Conservation (phyloP, 768 basidiomycete species). For the Russula abietina region DNA sequence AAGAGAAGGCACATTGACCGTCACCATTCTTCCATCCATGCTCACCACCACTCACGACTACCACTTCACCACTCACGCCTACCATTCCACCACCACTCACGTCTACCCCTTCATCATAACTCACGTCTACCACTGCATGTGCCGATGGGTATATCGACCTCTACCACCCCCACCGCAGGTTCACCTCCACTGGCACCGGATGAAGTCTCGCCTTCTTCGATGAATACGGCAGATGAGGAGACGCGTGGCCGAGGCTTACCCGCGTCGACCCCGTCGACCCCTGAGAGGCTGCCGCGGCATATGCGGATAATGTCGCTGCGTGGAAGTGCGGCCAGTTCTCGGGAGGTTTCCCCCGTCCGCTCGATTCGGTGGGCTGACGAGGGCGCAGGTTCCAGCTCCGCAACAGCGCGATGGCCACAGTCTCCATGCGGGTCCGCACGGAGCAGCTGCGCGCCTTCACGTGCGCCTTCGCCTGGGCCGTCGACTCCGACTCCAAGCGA, state of each 20-base stretch:
- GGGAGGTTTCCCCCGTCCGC: slow-evolving; percentile 42
- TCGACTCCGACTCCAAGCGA: slow-evolving; percentile 13
- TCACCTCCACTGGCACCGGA: slow-evolving; percentile 16
- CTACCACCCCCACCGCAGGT: slow-evolving; percentile 12
- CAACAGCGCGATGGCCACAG: slow-evolving; percentile 22
- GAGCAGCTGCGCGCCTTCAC: slow-evolving; percentile 13
- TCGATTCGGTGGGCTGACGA: slow-evolving; percentile 44
- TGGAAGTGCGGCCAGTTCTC: slow-evolving; percentile 26
- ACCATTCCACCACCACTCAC: too few relatives aligned
- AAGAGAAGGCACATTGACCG: slow-evolving; percentile 1
- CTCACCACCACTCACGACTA: background rate
- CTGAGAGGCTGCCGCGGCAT: slow-evolving; percentile 27
- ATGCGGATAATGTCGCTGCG: slow-evolving; percentile 32
- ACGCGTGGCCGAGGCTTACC: slow-evolving; percentile 25
- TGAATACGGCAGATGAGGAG: slow-evolving; percentile 19
- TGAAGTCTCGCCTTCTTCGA: background rate
- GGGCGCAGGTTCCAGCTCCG: slow-evolving; percentile 21
- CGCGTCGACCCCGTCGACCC: slow-evolving; percentile 10
- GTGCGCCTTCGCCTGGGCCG: slow-evolving; percentile 10
- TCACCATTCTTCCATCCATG: slow-evolving; percentile 1
- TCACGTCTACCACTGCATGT: background rate
- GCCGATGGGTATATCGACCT: background rate
- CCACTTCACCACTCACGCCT: too few relatives aligned
- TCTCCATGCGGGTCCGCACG: slow-evolving; percentile 6
- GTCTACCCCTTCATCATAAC: too few relatives aligned